Conservation (phyloP, 495 filamentous ascomycete genomes). For the Parathielavia hyrcaniae region DNA sequence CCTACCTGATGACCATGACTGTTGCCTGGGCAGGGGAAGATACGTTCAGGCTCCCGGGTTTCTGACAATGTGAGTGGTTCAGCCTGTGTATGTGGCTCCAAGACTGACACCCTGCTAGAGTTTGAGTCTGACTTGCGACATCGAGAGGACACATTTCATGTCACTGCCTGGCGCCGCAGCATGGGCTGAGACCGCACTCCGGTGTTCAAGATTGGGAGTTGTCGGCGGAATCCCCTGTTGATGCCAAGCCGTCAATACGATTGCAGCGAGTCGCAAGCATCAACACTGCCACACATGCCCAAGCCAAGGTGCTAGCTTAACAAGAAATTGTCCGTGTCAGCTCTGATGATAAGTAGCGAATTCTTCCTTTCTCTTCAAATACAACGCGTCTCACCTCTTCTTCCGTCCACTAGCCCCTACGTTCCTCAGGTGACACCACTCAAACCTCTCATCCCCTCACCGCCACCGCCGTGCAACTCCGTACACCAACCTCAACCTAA, state of each 20-base stretch:
- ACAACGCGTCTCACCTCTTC: too few relatives aligned
- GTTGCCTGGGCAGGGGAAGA: background rate
- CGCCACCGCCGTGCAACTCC: background rate
- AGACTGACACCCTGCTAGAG: constrained; percentile 2
- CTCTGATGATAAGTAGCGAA: too few relatives aligned
- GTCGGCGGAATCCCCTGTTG: background rate
- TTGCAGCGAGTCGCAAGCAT: background rate
- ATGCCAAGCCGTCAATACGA: background rate
- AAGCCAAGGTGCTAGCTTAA: too few relatives aligned
- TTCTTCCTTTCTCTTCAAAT: too few relatives aligned
- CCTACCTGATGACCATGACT: background rate
- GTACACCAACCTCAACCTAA: background rate
- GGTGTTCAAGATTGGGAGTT: background rate
- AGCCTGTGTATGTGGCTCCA: background rate
- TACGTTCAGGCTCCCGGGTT: constrained; percentile 3
- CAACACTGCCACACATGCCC: too few relatives aligned
- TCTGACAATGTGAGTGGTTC: background rate
- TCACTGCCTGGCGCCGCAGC: too few relatives aligned
- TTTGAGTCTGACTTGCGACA: background rate
- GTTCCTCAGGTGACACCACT: background rate
- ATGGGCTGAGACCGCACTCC: background rate
- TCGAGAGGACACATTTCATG: too few relatives aligned
- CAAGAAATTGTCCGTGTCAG: too few relatives aligned
- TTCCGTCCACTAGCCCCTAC: too few relatives aligned
- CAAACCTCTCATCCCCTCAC: background rate